Evolutionary conservation across 169 alveolate species (phyloP).

Genomic region (Eimeria tenella): DNA sequence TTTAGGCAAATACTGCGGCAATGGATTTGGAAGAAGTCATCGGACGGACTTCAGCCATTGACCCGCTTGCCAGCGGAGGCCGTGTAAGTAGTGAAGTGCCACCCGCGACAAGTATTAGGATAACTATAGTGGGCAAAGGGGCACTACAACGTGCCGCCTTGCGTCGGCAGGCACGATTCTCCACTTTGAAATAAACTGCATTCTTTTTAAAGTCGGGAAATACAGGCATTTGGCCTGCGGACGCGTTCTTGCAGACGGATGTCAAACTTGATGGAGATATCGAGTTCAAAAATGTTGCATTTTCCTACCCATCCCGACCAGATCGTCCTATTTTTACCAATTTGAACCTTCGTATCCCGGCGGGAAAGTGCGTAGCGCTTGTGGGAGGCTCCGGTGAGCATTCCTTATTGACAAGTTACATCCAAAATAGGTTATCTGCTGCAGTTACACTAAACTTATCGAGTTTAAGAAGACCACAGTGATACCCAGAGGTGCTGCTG

Average conservation of each 20-base stretch:
- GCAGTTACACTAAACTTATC: no score
- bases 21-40: conserved; percentile 54
- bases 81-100: background rate
- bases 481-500: background rate
- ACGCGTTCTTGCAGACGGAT: conserved; percentile 39
- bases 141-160: no score
- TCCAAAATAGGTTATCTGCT: background rate
- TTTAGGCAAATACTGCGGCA: conserved; percentile 54
- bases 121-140: no score
- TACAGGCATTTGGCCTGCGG: background rate
- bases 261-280: conserved; percentile 62
- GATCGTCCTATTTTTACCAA: conserved; percentile 43
- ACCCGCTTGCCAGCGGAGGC: conserved; percentile 63
- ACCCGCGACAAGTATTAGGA: no score
- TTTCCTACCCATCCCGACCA: conserved; percentile 68
- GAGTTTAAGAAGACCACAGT: no score
- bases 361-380: conserved; percentile 77
- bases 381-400: conserved; percentile 77
- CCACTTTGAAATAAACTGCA: no score
- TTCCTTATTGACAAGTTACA: background rate
- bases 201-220: no score
- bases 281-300: conserved; percentile 51
- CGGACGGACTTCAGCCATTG: conserved; percentile 31
- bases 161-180: no score
- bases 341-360: conserved; percentile 63